phyloP scores from a whole-genome alignment of 1,139 yeast genomes.

The Debaryomyces coudertii region DNA sequence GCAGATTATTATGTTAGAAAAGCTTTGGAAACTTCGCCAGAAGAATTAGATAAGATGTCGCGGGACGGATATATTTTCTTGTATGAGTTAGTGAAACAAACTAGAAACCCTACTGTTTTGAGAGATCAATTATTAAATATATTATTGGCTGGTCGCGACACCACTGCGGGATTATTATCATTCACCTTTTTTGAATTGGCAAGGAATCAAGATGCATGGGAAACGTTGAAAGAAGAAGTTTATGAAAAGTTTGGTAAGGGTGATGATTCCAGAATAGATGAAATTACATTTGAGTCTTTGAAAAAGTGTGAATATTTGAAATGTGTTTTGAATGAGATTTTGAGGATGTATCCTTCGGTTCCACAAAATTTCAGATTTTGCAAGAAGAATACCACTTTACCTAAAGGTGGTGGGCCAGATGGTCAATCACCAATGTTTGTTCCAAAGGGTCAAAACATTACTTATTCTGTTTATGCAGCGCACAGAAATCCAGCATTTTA shows the following conservation, averaged over 20 bases:
- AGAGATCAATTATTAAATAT: slow-evolving; percentile 57
- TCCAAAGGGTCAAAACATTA: slow-evolving; percentile 42
- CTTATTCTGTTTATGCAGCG: slow-evolving; percentile 42
- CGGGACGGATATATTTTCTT: slow-evolving; percentile 52
- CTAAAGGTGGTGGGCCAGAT: slow-evolving; percentile 57
- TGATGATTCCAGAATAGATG: slow-evolving; percentile 26
- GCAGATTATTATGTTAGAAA: slow-evolving; percentile 34
- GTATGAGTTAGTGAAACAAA: slow-evolving; percentile 53
- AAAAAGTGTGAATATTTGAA: slow-evolving; percentile 53
- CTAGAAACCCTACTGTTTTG: slow-evolving; percentile 51
- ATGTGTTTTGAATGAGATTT: slow-evolving; percentile 51
- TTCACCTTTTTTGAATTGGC: slow-evolving; percentile 51
- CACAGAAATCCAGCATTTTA: slow-evolving; percentile 45
- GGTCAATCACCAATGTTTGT: slow-evolving; percentile 45
- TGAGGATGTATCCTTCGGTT: slow-evolving; percentile 57
- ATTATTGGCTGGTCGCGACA: slow-evolving; percentile 59
- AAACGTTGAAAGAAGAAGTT: slow-evolving; percentile 43
- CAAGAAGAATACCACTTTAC: slow-evolving; percentile 49
- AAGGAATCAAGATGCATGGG: slow-evolving; percentile 43
- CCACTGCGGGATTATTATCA: slow-evolving; percentile 58
- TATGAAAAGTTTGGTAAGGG: slow-evolving; percentile 36
- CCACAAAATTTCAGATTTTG: slow-evolving; percentile 53
- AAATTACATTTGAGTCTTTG: slow-evolving; percentile 46
- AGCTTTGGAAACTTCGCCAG: slow-evolving; percentile 31
- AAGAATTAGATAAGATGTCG: slow-evolving; percentile 35